Evolutionary conservation across 306 rosid genomes (phyloP).

Genomic region (Lathyrus oleraceus): DNA sequence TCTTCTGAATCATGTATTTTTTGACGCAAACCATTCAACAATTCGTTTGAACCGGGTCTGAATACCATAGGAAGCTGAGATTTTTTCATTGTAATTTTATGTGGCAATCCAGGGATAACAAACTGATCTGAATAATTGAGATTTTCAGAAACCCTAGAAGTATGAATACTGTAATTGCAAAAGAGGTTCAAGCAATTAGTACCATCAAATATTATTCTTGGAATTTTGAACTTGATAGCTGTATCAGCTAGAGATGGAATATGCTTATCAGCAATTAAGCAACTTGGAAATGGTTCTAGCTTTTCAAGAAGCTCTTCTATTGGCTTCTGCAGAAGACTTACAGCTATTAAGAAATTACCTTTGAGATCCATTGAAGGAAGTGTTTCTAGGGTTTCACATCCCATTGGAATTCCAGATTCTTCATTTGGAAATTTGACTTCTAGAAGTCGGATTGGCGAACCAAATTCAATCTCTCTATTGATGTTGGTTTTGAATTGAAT

Average conservation of each 20-base stretch:
- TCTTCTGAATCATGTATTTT: not conserved
- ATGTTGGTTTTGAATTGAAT: not conserved
- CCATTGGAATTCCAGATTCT: not conserved
- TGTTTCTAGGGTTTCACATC: constrained; percentile 10
- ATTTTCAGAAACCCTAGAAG: not conserved
- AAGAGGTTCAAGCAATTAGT: not conserved
- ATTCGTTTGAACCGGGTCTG: not conserved
- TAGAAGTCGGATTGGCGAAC: constrained; percentile 7
- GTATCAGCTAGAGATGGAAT: constrained; percentile 10
- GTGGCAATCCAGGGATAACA: not conserved
- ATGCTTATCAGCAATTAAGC: not conserved
- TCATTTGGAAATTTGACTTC: not conserved
- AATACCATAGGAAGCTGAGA: not conserved
- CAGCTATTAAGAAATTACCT: not conserved
- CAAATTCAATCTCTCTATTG: constrained; percentile 1
- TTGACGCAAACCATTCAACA: not conserved
- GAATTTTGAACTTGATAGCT: not conserved
- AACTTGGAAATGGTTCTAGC: not conserved
- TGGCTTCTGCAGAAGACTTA: not conserved
- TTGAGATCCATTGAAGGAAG: constrained; percentile 5
- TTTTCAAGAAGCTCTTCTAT: not conserved
- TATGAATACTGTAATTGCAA: not conserved
- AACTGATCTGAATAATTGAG: not conserved
- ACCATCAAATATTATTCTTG: constrained; percentile 11
- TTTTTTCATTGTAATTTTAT: not conserved